Evolutionary conservation across 1,139 yeast genomes (phyloP).

Genomic region (Candida buenavistaensis): DNA sequence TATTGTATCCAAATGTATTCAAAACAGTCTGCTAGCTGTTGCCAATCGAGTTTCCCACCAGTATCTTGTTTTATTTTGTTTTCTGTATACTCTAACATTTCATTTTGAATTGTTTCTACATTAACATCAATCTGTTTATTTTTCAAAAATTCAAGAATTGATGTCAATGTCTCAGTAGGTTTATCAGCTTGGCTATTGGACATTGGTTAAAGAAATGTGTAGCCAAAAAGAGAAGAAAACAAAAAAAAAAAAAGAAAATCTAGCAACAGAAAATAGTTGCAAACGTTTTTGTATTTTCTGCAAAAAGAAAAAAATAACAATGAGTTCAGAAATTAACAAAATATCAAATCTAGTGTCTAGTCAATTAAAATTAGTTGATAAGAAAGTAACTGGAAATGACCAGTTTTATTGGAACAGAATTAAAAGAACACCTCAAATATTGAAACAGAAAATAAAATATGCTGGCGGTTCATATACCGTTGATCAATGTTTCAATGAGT

Average conservation of each 20-base stretch:
- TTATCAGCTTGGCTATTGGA: neutral
- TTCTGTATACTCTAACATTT: neutral
- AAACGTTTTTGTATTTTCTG: neutral
- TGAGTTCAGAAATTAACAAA: conserved; percentile 14
- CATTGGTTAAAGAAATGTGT: too few relatives aligned
- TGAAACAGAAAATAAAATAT: conserved; percentile 30
- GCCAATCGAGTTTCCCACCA: conserved; percentile 18
- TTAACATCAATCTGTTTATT: neutral
- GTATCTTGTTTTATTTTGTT: conserved; percentile 1
- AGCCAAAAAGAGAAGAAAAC: neutral
- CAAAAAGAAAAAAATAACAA: neutral
- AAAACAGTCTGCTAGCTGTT: conserved; percentile 15
- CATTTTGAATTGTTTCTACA: neutral
- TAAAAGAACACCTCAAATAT: conserved; percentile 31
- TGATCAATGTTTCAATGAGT: conserved; percentile 40
- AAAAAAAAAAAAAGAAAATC: too few relatives aligned
- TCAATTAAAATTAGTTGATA: conserved; percentile 20
- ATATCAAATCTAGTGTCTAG: conserved; percentile 15
- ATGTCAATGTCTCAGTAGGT: conserved; percentile 1
- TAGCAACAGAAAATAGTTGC: neutral
- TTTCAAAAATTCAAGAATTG: conserved; percentile 4
- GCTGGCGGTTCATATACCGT: conserved; percentile 27
- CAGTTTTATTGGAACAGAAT: conserved; percentile 28
- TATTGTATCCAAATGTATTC: conserved; percentile 20
- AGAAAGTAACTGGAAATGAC: conserved; percentile 13